phyloP scores from a whole-genome alignment of 176 grass and related monocot species.

The Raddia distichophylla region DNA sequence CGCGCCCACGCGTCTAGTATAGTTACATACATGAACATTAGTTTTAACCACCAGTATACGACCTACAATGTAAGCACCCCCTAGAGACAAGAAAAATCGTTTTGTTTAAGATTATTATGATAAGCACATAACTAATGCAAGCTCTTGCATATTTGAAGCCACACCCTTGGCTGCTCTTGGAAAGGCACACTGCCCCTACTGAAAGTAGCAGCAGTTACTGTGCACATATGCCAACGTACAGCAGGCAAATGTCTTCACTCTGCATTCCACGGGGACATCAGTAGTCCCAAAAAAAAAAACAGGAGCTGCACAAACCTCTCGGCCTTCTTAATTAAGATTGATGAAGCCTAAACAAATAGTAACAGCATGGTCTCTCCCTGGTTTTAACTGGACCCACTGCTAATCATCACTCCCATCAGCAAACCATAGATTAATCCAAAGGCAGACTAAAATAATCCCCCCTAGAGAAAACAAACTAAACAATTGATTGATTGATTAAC shows the following conservation, averaged over 20 bases:
- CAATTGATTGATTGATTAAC: conserved; percentile 48
- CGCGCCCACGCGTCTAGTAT: no score
- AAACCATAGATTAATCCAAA: conserved; percentile 51
- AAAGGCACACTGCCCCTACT: neutral
- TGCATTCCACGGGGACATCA: neutral
- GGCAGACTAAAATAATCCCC: conserved; percentile 48
- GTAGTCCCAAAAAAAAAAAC: neutral
- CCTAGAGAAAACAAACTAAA: conserved; percentile 49
- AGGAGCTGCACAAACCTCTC: conserved; percentile 28
- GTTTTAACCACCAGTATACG: no score
- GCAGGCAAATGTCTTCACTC: neutral
- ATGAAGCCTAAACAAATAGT: conserved; percentile 24
- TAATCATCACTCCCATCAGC: conserved; percentile 56
- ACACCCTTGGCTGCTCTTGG: neutral
- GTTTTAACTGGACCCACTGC: conserved; percentile 39
- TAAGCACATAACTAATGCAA: no score
- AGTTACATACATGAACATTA: no score
- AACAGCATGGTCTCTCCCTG: conserved; percentile 22
- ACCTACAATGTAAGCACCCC: no score
- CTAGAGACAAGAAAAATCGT: no score
- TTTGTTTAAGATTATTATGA: no score
- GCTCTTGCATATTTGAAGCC: neutral
- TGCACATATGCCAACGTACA: neutral
- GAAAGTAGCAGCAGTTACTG: neutral
- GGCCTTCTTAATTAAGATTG: neutral